Conservation (phyloP, 2,329 filamentous ascomycete genomes). For the Didymosphaeria variabile region DNA sequence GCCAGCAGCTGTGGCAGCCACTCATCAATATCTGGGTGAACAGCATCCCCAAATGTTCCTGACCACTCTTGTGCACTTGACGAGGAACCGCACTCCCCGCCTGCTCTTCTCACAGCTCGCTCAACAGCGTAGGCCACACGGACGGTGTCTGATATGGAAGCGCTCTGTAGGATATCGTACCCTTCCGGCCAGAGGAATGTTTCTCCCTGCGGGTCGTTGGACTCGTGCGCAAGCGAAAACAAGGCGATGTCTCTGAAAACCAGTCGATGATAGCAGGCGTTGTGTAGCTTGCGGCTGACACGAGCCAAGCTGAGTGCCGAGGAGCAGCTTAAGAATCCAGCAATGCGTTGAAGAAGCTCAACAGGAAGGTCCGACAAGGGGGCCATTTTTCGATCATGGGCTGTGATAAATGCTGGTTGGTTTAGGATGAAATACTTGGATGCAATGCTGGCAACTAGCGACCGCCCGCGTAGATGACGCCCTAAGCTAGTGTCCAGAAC, state of each 20-base stretch:
- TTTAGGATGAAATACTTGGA: not conserved
- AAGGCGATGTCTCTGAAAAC: conserved; percentile 28
- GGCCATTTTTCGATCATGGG: not conserved
- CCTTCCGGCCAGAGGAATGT: conserved; percentile 20
- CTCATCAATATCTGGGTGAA: conserved; percentile 19
- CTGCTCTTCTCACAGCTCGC: conserved; percentile 11
- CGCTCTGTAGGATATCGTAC: conserved; percentile 14
- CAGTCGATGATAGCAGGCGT: conserved; percentile 27
- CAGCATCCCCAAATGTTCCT: not conserved
- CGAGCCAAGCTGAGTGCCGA: conserved; percentile 23
- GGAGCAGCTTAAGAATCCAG: conserved; percentile 28
- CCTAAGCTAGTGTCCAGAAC: not conserved
- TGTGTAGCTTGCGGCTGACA: conserved; percentile 24
- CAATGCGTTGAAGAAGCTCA: conserved; percentile 33
- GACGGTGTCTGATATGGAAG: conserved; percentile 20
- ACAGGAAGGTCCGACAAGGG: conserved; percentile 23
- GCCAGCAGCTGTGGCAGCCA: conserved; percentile 36
- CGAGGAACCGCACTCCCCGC: not conserved
- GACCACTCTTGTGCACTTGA: conserved; percentile 9
- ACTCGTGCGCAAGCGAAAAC: conserved; percentile 7
- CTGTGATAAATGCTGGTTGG: not conserved
- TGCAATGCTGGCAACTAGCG: not conserved
- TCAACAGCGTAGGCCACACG: conserved; percentile 30
- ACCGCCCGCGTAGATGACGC: not conserved
- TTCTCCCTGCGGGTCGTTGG: not conserved